Conservation (phyloP, 2,329 filamentous ascomycete species). For the Neofusicoccum sp. region DNA sequence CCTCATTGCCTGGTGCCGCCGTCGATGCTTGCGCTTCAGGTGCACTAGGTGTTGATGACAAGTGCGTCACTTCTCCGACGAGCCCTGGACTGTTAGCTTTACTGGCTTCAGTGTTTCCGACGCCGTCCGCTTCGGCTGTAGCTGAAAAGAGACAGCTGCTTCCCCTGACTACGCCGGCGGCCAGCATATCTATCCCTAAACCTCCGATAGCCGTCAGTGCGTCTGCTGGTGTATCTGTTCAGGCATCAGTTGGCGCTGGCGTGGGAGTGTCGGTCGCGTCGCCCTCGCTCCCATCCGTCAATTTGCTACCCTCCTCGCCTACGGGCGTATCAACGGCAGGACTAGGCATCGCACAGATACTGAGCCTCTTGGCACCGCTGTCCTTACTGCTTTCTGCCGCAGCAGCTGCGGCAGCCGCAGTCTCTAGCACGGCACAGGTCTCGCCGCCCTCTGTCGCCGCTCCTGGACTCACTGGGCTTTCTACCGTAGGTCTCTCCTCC, state of each 20-base stretch:
- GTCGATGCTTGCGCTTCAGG: neutral
- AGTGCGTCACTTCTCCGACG: neutral
- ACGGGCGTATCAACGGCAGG: neutral
- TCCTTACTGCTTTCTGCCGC: too few species aligned
- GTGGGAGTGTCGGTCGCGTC: constrained; percentile 3
- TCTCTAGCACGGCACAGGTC: too few species aligned
- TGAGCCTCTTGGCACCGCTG: too few species aligned
- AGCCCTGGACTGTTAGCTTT: neutral
- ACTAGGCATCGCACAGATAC: neutral
- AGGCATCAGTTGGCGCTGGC: neutral
- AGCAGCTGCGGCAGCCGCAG: too few species aligned
- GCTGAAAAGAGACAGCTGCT: constrained; percentile 9
- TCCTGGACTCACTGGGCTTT: neutral
- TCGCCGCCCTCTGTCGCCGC: too few species aligned
- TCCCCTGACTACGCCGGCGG: neutral
- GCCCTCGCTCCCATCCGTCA: neutral
- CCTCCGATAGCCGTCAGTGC: constrained; percentile 3
- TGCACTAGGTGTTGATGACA: neutral
- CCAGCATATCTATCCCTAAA: neutral
- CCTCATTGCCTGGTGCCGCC: neutral
- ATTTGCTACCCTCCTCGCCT: neutral
- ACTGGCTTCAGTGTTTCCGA: neutral
- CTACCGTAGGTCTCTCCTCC: neutral
- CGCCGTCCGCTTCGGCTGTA: neutral
- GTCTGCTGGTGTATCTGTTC: neutral